Evolutionary conservation across 768 basidiomycete species (phyloP).

Genomic region (Russula ochroleuca): DNA sequence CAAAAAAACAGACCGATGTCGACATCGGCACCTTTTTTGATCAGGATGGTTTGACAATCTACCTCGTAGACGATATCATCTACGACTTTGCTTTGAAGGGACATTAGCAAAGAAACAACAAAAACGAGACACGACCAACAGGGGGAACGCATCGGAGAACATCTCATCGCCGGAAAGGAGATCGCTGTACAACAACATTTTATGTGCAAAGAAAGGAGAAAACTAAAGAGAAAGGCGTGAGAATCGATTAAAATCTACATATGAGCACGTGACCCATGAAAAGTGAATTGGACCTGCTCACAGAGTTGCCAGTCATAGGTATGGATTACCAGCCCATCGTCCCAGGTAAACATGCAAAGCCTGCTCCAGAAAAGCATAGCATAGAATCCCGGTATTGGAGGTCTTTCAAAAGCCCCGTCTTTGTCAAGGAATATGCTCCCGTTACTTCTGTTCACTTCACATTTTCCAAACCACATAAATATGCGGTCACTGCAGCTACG

Average conservation of each 20-base stretch:
- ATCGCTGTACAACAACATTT: conserved; percentile 75
- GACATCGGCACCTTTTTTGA: conserved; percentile 74
- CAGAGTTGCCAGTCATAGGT: neutral
- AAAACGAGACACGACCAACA: conserved; percentile 46
- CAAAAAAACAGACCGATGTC: conserved; percentile 67
- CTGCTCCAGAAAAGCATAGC: conserved; percentile 54
- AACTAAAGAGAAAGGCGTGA: conserved; percentile 17
- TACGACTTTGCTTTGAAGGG: conserved; percentile 56
- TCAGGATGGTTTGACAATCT: conserved; percentile 63
- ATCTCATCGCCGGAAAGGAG: conserved; percentile 82
- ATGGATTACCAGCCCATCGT: conserved; percentile 84
- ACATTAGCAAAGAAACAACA: neutral
- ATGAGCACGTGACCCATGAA: conserved; percentile 15
- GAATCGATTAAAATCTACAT: conserved; percentile 21
- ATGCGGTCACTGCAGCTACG: conserved; percentile 93
- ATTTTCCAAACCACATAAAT: conserved; percentile 80
- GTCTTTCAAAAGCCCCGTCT: conserved; percentile 84
- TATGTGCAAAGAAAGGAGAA: neutral
- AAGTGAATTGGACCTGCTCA: neutral
- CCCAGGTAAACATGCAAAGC: conserved; percentile 54
- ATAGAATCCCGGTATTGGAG: conserved; percentile 83
- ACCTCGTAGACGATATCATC: conserved; percentile 84
- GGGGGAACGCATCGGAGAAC: conserved; percentile 87
- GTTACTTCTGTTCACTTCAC: conserved; percentile 94
- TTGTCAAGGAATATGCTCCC: conserved; percentile 95